Conservation (phyloP, 768 basidiomycete genomes). For the Collybiopsis confluens region DNA sequence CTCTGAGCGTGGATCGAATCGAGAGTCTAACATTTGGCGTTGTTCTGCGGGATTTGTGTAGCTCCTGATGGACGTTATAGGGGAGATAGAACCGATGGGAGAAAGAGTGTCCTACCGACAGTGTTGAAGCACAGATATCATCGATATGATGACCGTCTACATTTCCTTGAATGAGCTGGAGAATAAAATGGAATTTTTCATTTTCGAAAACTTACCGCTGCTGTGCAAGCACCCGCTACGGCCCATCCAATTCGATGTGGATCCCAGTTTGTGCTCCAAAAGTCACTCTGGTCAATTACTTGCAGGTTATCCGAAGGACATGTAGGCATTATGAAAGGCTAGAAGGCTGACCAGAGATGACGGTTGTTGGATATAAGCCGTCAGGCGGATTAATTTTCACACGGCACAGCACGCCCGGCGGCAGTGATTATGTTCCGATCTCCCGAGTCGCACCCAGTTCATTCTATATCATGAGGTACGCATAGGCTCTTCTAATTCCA, state of each 20-base stretch:
- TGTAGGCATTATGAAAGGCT: background rate
- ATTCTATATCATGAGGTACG: no score
- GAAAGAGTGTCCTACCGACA: constrained; percentile 46
- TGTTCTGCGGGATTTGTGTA: constrained; percentile 72
- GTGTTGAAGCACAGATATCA: constrained; percentile 52
- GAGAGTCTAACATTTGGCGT: constrained; percentile 63
- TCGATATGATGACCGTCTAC: constrained; percentile 61
- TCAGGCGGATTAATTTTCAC: no score
- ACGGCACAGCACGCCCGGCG: no score
- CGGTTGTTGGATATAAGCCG: no score
- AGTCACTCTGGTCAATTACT: constrained; percentile 48
- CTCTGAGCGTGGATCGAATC: constrained; percentile 13
- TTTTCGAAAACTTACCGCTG: constrained; percentile 36
- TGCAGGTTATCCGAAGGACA: constrained; percentile 54
- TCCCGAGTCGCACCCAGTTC: no score
- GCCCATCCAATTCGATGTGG: constrained; percentile 61
- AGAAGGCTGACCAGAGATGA: no score
- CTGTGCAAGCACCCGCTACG: constrained; percentile 51
- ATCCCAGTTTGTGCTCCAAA: constrained; percentile 56
- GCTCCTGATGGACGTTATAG: constrained; percentile 41
- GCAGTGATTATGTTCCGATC: no score
- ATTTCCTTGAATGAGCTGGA: background rate
- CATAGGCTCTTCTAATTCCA: no score
- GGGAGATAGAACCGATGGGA: background rate
- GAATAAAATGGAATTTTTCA: background rate